phyloP scores from a whole-genome alignment of 176 grass and related monocot genomes.

The Triticum monococcum region DNA sequence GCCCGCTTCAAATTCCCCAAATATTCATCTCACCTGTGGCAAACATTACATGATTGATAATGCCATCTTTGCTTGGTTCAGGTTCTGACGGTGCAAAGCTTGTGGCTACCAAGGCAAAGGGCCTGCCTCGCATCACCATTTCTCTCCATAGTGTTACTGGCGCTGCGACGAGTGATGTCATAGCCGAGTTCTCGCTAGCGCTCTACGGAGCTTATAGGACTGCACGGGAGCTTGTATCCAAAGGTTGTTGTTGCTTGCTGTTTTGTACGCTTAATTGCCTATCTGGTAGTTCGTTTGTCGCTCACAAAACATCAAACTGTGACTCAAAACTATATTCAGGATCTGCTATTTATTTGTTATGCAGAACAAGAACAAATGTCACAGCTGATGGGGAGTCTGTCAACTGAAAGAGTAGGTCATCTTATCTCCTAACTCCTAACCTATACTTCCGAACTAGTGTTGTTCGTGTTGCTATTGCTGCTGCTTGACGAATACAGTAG shows the following conservation, averaged over 20 bases:
- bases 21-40: not conserved
- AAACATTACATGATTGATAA: not conserved
- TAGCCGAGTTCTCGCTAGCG: conserved; percentile 54
- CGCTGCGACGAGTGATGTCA: conserved; percentile 45
- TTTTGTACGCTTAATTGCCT: not conserved
- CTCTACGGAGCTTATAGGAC: conserved; percentile 60
- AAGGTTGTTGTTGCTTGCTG: conserved; percentile 46
- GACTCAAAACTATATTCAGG: conserved; percentile 3
- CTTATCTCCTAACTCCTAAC: conserved; percentile 7
- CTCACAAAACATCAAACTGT: not conserved
- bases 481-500: not conserved
- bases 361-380: conserved; percentile 62
- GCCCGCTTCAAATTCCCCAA: not conserved
- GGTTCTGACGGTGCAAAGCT: conserved; percentile 39
- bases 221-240: conserved; percentile 33
- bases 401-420: conserved; percentile 69
- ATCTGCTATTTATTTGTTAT: conserved; percentile 29
- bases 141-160: conserved; percentile 48
- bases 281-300: not conserved
- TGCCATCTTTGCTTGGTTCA: conserved; percentile 19
- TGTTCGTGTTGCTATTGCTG: not conserved
- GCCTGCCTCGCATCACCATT: conserved; percentile 75
- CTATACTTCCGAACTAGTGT: not conserved
- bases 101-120: conserved; percentile 80
- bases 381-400: conserved; percentile 54